Conservation (phyloP, 768 basidiomycete species). For the Suillus subluteus region DNA sequence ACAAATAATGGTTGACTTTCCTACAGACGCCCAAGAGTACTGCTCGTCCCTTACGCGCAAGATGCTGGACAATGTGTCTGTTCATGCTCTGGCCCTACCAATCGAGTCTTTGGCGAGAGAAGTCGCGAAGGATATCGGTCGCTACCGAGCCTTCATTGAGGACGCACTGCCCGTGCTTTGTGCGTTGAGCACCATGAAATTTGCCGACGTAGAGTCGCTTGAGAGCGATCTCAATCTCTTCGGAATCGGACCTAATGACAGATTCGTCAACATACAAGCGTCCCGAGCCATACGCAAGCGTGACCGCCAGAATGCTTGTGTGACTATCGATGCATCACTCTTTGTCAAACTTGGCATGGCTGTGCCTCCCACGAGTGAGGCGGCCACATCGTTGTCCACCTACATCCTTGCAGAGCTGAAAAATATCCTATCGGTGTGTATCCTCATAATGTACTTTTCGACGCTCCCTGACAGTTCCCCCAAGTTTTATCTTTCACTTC, state of each 20-base stretch:
- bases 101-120: slow-evolving; percentile 19
- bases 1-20: slow-evolving; percentile 40
- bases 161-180: slow-evolving; percentile 27
- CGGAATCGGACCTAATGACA: slow-evolving; percentile 5
- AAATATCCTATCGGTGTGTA: slow-evolving; percentile 33
- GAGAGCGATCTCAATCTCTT: slow-evolving; percentile 8
- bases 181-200: slow-evolving; percentile 16
- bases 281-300: slow-evolving; percentile 34
- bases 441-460: background rate
- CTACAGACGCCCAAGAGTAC: slow-evolving; percentile 26
- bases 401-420: slow-evolving; percentile 31
- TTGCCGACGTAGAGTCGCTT: background rate
- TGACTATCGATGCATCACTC: slow-evolving; percentile 27
- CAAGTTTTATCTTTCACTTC: slow-evolving; percentile 30
- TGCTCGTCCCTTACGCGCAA: slow-evolving; percentile 21
- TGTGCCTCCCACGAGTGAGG: slow-evolving; percentile 30
- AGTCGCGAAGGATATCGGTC: slow-evolving; percentile 17
- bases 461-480: background rate
- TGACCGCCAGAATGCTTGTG: slow-evolving; percentile 15
- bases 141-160: slow-evolving; percentile 26
- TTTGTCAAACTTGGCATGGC: slow-evolving; percentile 33
- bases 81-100: slow-evolving; percentile 27
- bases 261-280: slow-evolving; percentile 19
- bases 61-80: slow-evolving; percentile 31
- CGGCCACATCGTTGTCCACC: slow-evolving; percentile 17